These are phyloP conservation scores for Carex myosuroides DNA, from an alignment of 176 grass and related monocot species.

Conservation along the genomic window DNA sequence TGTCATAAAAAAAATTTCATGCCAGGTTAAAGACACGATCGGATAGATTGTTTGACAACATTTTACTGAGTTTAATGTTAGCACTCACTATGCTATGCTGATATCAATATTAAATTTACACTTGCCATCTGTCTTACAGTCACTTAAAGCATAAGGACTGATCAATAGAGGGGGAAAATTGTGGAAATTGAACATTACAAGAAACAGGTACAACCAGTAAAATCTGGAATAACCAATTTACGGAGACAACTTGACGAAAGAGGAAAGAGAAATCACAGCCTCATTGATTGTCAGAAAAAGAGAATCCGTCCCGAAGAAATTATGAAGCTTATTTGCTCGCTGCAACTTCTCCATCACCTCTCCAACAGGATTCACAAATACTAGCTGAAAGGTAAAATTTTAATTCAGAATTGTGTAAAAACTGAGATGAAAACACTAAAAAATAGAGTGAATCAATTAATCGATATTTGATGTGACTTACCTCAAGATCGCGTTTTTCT, in stretches of 20 bases:
- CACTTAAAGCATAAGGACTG: neutral
- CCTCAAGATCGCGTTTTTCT: constrained; percentile 60
- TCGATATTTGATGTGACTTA: constrained; percentile 9
- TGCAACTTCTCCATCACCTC: constrained; percentile 98
- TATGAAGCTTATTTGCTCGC: constrained; percentile 48
- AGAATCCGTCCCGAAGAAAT: constrained; percentile 43
- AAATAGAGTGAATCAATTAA: neutral
- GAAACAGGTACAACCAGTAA: neutral
- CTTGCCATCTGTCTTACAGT: neutral
- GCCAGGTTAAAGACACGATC: neutral
- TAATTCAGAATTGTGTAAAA: neutral
- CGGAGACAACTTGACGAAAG: constrained; percentile 50
- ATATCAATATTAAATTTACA: neutral
- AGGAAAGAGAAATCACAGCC: constrained; percentile 62
- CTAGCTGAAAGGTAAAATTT: constrained; percentile 35
- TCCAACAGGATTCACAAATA: constrained; percentile 79
- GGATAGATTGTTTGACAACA: neutral
- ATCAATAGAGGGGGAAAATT: neutral
- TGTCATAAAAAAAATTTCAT: neutral
- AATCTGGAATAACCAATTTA: constrained; percentile 13
- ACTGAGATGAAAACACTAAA: neutral
- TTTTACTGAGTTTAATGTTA: neutral
- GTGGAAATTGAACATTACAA: neutral
- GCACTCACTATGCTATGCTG: neutral
- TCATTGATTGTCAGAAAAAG: constrained; percentile 72